Percentiles rank a stretch among this genome's conserved stretches.
Conservation (phyloP, 2,329 filamentous ascomycete species). For the Exophiala sp. region DNA sequence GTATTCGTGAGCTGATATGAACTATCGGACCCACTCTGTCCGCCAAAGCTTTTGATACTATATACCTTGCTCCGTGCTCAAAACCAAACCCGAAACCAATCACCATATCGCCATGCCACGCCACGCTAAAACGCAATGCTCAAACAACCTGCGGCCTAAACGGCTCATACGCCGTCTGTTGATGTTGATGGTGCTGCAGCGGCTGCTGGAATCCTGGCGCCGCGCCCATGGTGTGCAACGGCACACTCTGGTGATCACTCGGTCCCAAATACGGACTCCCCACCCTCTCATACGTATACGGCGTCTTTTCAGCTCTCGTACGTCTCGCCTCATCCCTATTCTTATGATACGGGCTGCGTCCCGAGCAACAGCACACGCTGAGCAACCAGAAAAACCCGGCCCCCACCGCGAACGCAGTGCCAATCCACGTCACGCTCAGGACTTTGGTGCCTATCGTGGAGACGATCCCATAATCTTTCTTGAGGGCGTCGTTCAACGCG, state of each 20-base stretch:
- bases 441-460: slow-evolving; percentile 65
- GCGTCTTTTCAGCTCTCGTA: slow-evolving; percentile 56
- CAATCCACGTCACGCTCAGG: slow-evolving; percentile 73
- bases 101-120: too few relatives aligned
- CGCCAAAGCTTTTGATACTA: too few relatives aligned
- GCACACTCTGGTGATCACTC: slow-evolving; percentile 26
- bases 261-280: slow-evolving; percentile 30
- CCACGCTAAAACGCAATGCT: neutral
- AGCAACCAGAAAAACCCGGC: slow-evolving; percentile 87
- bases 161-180: slow-evolving; percentile 23
- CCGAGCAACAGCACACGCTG: slow-evolving; percentile 86
- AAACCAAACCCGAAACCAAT: too few relatives aligned
- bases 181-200: slow-evolving; percentile 5
- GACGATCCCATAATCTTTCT: slow-evolving; percentile 65
- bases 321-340: slow-evolving; percentile 20
- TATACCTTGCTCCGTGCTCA: too few relatives aligned
- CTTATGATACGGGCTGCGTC: slow-evolving; percentile 47
- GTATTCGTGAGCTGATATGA: too few relatives aligned
- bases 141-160: slow-evolving; percentile 21
- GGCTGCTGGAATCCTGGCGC: neutral
- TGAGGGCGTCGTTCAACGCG: slow-evolving; percentile 63
- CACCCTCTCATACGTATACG: slow-evolving; percentile 59
- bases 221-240: slow-evolving; percentile 19
- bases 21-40: too few relatives aligned
- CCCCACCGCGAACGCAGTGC: slow-evolving; percentile 69